A percentile compares a stretch with the other conserved stretches of the same genome.
Evolutionary conservation across 1,284 basidiomycete species (phyloP).

Genomic region (Rhodotorula sp.): DNA sequence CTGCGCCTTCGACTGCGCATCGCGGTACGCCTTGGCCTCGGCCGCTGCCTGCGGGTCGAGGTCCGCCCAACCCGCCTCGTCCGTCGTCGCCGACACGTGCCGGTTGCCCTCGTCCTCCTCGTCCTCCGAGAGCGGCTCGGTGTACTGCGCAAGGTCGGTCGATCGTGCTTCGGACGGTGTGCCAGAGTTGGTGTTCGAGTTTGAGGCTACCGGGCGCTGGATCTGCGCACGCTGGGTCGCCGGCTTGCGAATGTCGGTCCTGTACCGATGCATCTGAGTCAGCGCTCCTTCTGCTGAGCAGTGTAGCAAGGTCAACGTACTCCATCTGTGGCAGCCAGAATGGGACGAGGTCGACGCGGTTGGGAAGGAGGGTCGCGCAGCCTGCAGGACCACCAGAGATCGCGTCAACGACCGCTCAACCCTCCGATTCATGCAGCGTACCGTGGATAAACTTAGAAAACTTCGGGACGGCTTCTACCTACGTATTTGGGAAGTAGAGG

Average conservation of each 20-base stretch:
- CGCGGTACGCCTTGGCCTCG: conserved; percentile 64
- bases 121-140: conserved; percentile 86
- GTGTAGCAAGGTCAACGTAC: conserved; percentile 55
- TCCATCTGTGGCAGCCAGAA: conserved; percentile 94
- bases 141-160: conserved; percentile 58
- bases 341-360: conserved; percentile 94
- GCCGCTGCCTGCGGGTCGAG: conserved; percentile 71
- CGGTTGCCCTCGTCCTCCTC: conserved; percentile 71
- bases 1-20: conserved; percentile 67
- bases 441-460: conserved; percentile 81
- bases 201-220: conserved; percentile 50
- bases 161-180: conserved; percentile 47
- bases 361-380: conserved; percentile 86
- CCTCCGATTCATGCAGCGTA: neutral
- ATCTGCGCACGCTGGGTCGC: conserved; percentile 51
- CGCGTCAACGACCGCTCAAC: neutral
- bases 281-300: conserved; percentile 30
- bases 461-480: conserved; percentile 51
- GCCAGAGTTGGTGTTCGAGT: conserved; percentile 40
- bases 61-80: conserved; percentile 77
- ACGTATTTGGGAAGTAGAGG: neutral
- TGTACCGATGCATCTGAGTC: conserved; percentile 23
- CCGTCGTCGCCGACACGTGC: conserved; percentile 65
- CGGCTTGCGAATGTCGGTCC: conserved; percentile 89
- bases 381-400: conserved; percentile 54